phyloP scores from a whole-genome alignment of 2,329 filamentous ascomycete species.

The Volutella citrinella region DNA sequence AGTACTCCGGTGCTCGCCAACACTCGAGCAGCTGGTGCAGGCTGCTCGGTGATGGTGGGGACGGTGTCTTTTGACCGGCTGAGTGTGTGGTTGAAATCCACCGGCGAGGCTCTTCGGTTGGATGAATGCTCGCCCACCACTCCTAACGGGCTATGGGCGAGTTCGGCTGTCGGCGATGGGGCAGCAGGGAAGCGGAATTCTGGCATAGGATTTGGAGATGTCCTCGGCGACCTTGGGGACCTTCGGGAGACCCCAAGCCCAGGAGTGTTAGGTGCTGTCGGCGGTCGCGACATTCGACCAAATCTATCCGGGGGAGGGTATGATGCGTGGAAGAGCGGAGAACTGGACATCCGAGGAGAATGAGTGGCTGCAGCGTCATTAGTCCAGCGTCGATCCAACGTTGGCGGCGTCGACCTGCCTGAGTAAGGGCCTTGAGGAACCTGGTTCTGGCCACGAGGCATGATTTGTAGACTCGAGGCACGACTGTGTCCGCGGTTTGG shows the following conservation, averaged over 20 bases:
- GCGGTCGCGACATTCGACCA: constrained; percentile 37
- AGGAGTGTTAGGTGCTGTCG: constrained; percentile 47
- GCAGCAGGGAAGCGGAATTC: constrained; percentile 57
- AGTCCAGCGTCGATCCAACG: constrained; percentile 11
- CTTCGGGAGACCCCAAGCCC: constrained; percentile 30
- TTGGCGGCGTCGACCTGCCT: constrained; percentile 30
- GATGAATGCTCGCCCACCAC: constrained; percentile 36
- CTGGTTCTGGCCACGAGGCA: constrained; percentile 36
- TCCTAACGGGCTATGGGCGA: constrained; percentile 24
- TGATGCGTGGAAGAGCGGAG: constrained; percentile 54
- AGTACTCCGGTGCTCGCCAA: constrained; percentile 73
- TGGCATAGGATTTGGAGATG: constrained; percentile 43
- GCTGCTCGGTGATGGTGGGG: constrained; percentile 54
- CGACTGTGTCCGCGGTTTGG: constrained; percentile 66
- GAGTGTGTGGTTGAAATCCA: constrained; percentile 35
- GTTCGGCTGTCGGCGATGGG: constrained; percentile 38
- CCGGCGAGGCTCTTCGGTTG: constrained; percentile 35
- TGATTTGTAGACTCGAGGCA: constrained; percentile 78
- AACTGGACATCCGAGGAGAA: constrained; percentile 42
- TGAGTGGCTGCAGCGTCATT: constrained; percentile 33
- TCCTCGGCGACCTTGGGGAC: constrained; percentile 38
- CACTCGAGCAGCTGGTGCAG: constrained; percentile 62
- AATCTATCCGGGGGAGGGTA: constrained; percentile 51
- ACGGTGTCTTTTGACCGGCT: constrained; percentile 42
- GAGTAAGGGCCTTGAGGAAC: constrained; percentile 40